These are phyloP conservation scores for Ganoderma sinense DNA, from an alignment of 1,284 basidiomycete genomes.

Conservation along the genomic window DNA sequence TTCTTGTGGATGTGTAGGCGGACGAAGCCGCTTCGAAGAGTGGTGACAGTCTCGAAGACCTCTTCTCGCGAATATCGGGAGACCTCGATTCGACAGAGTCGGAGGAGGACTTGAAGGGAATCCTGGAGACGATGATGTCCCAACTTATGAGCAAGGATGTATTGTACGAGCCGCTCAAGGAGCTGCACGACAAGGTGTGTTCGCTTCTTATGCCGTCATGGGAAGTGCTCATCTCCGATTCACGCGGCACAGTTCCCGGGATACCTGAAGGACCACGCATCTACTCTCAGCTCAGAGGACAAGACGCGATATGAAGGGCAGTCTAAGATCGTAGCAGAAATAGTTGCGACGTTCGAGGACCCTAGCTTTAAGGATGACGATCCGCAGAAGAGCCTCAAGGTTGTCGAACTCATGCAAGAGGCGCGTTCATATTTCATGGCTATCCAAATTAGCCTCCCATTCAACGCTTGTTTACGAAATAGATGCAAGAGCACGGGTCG, in stretches of 20 bases:
- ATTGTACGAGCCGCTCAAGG: slow-evolving; percentile 91
- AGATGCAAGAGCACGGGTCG: slow-evolving; percentile 89
- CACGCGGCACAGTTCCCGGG: slow-evolving; percentile 72
- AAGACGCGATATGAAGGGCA: slow-evolving; percentile 77
- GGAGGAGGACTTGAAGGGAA: slow-evolving; percentile 75
- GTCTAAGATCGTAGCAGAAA: slow-evolving; percentile 65
- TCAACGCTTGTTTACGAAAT: background rate
- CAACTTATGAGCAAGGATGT: slow-evolving; percentile 95
- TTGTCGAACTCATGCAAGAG: slow-evolving; percentile 82
- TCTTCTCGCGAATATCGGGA: slow-evolving; percentile 20
- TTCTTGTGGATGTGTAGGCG: slow-evolving; percentile 22
- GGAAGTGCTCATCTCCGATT: background rate
- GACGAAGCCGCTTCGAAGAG: slow-evolving; percentile 38
- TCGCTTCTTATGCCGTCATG: background rate
- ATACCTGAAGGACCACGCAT: slow-evolving; percentile 70
- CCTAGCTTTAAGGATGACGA: slow-evolving; percentile 72
- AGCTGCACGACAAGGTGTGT: slow-evolving; percentile 83
- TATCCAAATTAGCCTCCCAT: background rate
- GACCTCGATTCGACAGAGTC: slow-evolving; percentile 44
- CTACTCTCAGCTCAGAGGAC: slow-evolving; percentile 66
- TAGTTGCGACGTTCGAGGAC: slow-evolving; percentile 81
- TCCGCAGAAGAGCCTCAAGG: slow-evolving; percentile 55
- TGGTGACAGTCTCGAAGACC: slow-evolving; percentile 37
- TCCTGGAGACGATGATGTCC: slow-evolving; percentile 93
- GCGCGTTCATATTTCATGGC: slow-evolving; percentile 47